Evolutionary conservation across 1,284 basidiomycete genomes (phyloP).

Genomic region (Quambalaria eucalypti): DNA sequence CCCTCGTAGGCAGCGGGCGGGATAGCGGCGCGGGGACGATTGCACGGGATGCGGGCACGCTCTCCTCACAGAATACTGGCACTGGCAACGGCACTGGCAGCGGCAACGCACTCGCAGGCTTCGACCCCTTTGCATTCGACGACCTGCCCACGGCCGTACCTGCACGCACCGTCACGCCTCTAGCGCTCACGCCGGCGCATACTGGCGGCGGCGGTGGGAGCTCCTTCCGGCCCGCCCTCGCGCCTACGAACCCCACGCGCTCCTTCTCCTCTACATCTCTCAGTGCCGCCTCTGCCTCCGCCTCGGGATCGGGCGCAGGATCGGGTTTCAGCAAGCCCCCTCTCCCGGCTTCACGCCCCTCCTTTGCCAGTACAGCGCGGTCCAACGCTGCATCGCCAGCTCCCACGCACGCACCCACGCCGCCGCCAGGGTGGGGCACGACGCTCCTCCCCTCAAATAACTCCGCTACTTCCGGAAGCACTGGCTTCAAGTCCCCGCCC

Average conservation of each 20-base stretch:
- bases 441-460: constrained; percentile 12
- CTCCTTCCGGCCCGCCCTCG: background rate
- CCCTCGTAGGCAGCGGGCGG: constrained; percentile 29
- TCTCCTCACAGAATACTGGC: background rate
- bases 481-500: background rate
- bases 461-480: background rate
- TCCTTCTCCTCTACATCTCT: background rate
- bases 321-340: too few relatives aligned
- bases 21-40: background rate
- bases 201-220: background rate
- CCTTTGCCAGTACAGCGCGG: background rate
- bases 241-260: background rate
- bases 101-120: constrained; percentile 3
- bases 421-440: constrained; percentile 20
- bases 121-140: constrained; percentile 3
- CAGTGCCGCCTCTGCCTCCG: background rate
- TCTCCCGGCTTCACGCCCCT: background rate
- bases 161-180: background rate
- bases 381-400: constrained; percentile 1
- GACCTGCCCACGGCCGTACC: constrained; percentile 2
- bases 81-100: background rate
- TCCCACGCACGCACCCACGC: background rate
- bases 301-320: background rate
- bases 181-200: constrained; percentile 4
- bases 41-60: background rate